These are phyloP conservation scores for Elaeagnus macrophylla DNA, from an alignment of 306 rosid species.

Conservation along the genomic window DNA sequence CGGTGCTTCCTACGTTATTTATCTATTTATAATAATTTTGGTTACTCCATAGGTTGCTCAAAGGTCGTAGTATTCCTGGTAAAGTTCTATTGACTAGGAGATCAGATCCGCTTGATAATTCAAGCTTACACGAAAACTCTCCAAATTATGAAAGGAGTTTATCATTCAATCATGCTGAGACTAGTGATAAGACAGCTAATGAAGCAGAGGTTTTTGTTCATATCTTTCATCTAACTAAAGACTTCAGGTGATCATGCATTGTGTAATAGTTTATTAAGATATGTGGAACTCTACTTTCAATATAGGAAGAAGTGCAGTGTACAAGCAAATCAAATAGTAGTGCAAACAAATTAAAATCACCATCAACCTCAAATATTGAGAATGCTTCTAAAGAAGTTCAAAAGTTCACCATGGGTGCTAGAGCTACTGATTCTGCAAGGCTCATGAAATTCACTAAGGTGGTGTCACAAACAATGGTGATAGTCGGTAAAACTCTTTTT, in stretches of 20 bases:
- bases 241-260: not conserved
- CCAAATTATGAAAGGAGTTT: slow-evolving; percentile 49
- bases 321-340: slow-evolving; percentile 29
- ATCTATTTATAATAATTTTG: not conserved
- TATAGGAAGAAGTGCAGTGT: slow-evolving; percentile 54
- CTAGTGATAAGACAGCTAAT: slow-evolving; percentile 47
- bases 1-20: not conserved
- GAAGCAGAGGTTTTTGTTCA: slow-evolving; percentile 41
- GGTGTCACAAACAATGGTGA: slow-evolving; percentile 67
- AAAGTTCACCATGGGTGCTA: slow-evolving; percentile 54
- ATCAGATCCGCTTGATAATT: slow-evolving; percentile 32
- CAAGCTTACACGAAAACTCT: slow-evolving; percentile 31
- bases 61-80: slow-evolving; percentile 92
- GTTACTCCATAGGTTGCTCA: slow-evolving; percentile 59
- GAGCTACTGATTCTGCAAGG: slow-evolving; percentile 92
- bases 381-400: slow-evolving; percentile 38
- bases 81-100: slow-evolving; percentile 70
- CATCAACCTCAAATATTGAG: slow-evolving; percentile 32
- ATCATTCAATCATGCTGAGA: slow-evolving; percentile 48
- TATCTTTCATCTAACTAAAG: not conserved
- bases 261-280: not conserved
- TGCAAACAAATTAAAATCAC: slow-evolving; percentile 34
- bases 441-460: slow-evolving; percentile 70
- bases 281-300: slow-evolving; percentile 22
- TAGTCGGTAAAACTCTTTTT: slow-evolving; percentile 45